Evolutionary conservation across 352 stramenopile species (phyloP).

Genomic region (Globisporangium barbulae): DNA sequence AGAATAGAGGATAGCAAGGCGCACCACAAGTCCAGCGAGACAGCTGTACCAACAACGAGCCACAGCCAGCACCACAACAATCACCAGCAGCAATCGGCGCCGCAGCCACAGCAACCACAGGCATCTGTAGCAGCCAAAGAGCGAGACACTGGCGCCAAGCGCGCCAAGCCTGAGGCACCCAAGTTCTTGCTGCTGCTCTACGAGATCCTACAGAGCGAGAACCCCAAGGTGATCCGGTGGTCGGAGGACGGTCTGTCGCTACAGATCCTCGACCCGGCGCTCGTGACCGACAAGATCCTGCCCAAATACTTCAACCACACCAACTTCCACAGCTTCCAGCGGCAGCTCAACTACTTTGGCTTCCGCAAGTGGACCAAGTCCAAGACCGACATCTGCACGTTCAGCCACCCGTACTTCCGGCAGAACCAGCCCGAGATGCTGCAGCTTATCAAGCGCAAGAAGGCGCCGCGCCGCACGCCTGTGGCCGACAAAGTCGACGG

Average conservation of each 20-base stretch:
- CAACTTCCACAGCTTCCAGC: constrained; percentile 87
- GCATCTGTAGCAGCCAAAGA: neutral
- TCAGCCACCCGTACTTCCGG: constrained; percentile 77
- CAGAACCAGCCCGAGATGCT: constrained; percentile 71
- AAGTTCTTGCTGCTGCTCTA: constrained; percentile 59
- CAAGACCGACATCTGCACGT: constrained; percentile 84
- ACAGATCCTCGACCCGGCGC: constrained; percentile 43
- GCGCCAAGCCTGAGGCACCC: constrained; percentile 37
- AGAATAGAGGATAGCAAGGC: constrained; percentile 9
- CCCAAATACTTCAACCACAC: constrained; percentile 90
- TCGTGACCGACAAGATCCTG: constrained; percentile 69
- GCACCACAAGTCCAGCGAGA: constrained; percentile 3
- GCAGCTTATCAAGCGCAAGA: constrained; percentile 81
- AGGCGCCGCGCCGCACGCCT: constrained; percentile 48
- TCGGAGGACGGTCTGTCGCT: constrained; percentile 39
- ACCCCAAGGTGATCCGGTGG: constrained; percentile 49
- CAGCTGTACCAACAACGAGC: neutral
- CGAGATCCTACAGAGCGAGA: constrained; percentile 49
- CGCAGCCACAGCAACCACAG: neutral
- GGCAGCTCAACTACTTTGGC: constrained; percentile 89
- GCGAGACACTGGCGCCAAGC: constrained; percentile 17
- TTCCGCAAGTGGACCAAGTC: constrained; percentile 71
- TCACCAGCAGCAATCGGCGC: neutral
- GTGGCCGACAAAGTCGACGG: constrained; percentile 17
- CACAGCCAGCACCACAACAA: neutral